Base-by-base conservation (phyloP, 1,284 basidiomycete genomes). In the Heliocybe sulcata region DNA sequence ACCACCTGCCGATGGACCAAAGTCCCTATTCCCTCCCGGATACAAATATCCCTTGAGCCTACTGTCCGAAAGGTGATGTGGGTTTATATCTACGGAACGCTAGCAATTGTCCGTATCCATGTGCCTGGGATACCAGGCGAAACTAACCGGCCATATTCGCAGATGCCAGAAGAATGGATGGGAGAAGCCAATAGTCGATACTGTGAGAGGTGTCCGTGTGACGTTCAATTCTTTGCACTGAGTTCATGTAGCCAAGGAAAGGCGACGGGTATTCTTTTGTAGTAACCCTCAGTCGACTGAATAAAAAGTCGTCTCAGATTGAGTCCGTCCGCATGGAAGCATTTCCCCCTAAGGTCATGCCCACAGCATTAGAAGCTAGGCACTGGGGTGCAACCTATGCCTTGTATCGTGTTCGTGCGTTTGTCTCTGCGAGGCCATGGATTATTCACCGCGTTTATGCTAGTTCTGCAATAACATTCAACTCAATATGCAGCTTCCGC, bases 321-420 rank as follows among this genome's bases (percentile, higher is more conserved):
- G 89, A 92, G 63, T 77, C 72, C 12, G 84, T 93, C n/a, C 77
- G 82, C 47, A 69, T 94, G 59, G 80, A 82, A 56, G 87, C 92
- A 2, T 81, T 87, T 64, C 85, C 85, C 6, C 78, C 84, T 12
- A 78, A 87, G 62, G 67, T 78, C 45, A 75, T 82, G 54, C 77
- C 80, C 3, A 83, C 82, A 19, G 77, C 82, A 2, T 66, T 86
- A 26, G 86, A 94, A 70, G 91, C 92, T 19, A 85, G 83, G 51
- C 93, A 95, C 64, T 94, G 87, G 82, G 91, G 87, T 22, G 92
- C 92, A 23, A 90, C 90, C 2, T 94, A 93, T 63, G 91, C 91
- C 26, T 69, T 95, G 55, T 91, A 93, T 70, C 82, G 92, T 58
- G 90, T 92, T 67, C 69, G 88, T 83, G 26, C 51, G 52, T 26